phyloP scores from a whole-genome alignment of 78 protist genomes.

The Reticulomyxa filosa region DNA sequence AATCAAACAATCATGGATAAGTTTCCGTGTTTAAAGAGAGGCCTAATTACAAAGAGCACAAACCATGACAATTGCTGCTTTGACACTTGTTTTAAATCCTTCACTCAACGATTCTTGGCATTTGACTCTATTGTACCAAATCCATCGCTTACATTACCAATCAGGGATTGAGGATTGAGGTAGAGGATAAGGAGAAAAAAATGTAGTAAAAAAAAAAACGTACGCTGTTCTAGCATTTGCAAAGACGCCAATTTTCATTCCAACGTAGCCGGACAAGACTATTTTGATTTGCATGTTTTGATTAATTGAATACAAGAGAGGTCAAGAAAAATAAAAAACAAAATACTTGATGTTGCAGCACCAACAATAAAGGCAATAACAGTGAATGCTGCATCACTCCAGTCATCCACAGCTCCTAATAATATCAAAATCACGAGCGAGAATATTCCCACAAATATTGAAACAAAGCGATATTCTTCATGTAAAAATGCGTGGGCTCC shows the following conservation, averaged over 20 bases:
- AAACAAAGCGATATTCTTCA: neutral
- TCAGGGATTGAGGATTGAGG: neutral
- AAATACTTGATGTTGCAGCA: neutral
- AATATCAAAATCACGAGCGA: neutral
- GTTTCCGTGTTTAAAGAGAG: neutral
- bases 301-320: no score
- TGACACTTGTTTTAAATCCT: neutral
- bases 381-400: neutral
- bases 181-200: neutral
- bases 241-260: slow-evolving; percentile 35
- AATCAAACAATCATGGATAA: neutral
- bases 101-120: neutral
- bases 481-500: neutral
- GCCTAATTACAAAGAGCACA: slow-evolving; percentile 13
- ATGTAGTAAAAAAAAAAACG: neutral
- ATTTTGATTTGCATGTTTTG: no score
- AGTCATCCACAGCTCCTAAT: neutral
- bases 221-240: slow-evolving; percentile 25
- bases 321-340: no score
- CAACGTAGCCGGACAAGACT: slow-evolving; percentile 22
- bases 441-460: neutral
- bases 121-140: neutral
- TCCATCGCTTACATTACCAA: neutral
- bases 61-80: neutral
- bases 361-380: neutral